These are phyloP conservation scores for Casuarina equisetifolia DNA, from an alignment of 306 rosid genomes.

Conservation along the genomic window DNA sequence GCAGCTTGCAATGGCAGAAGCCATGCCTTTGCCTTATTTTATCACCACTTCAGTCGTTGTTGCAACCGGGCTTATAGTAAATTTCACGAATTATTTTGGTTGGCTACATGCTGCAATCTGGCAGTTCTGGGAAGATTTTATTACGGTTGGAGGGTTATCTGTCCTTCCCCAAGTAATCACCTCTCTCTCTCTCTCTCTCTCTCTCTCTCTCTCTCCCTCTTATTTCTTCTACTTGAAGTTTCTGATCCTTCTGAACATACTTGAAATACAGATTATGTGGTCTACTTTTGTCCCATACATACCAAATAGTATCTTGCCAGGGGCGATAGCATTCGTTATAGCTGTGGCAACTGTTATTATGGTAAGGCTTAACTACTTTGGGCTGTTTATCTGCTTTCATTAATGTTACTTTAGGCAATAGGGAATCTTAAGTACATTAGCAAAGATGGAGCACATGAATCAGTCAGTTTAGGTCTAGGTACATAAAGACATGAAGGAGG, in stretches of 20 bases:
- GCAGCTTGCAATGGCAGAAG: constrained; percentile 79
- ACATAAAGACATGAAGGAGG: not conserved
- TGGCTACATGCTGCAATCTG: constrained; percentile 62
- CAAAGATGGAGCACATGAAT: not conserved
- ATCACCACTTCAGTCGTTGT: constrained; percentile 59
- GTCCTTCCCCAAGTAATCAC: constrained; percentile 73
- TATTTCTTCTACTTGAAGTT: constrained; percentile 13
- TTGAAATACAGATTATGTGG: constrained; percentile 84
- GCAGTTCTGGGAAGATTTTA: constrained; percentile 82
- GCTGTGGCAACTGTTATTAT: constrained; percentile 55
- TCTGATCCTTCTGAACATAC: constrained; percentile 20
- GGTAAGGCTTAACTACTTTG: constrained; percentile 37
- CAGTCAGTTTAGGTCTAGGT: constrained; percentile 4
- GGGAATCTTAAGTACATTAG: not conserved
- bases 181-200: constrained; percentile 22
- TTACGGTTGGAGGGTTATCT: constrained; percentile 83
- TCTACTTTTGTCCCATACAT: constrained; percentile 92
- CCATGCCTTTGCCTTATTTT: constrained; percentile 79
- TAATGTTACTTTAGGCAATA: not conserved
- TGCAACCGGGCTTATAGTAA: constrained; percentile 65
- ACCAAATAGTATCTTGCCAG: constrained; percentile 85
- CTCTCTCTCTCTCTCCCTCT: not conserved
- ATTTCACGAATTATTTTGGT: constrained; percentile 70
- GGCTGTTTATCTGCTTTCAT: constrained; percentile 7
- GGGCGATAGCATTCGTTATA: constrained; percentile 53